Percentiles rank a stretch among this genome's conserved stretches.
phyloP scores from a whole-genome alignment of 169 alveolate species.

The Plasmodium knowlesi region DNA sequence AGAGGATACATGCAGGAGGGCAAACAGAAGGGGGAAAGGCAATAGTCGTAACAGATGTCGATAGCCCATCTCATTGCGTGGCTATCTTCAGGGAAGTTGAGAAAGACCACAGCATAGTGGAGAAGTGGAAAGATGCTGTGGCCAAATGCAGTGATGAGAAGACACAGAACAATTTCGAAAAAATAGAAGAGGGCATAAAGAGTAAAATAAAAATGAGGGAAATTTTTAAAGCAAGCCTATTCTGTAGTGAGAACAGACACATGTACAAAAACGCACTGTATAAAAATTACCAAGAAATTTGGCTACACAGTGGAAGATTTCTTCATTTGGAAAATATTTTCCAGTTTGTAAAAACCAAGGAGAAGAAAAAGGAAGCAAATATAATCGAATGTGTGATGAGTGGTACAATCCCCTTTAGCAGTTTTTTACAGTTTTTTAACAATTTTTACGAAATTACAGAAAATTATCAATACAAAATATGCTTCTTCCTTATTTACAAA shows the following conservation, averaged over 20 bases:
- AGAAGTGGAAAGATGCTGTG: constrained; percentile 2
- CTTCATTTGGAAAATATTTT: constrained; percentile 24
- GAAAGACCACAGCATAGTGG: neutral
- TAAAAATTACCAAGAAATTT: constrained; percentile 26
- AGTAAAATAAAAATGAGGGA: neutral
- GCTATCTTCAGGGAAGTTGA: neutral
- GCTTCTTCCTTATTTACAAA: constrained; percentile 36
- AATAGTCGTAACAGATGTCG: neutral
- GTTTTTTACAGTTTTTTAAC: constrained; percentile 26
- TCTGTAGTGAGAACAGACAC: neutral
- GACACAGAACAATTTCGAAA: neutral
- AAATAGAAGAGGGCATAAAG: neutral
- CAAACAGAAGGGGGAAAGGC: too few species aligned
- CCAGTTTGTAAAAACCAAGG: neutral
- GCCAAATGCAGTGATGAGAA: neutral
- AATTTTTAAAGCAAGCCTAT: constrained; percentile 26
- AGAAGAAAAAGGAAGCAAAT: neutral
- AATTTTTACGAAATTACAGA: constrained; percentile 37
- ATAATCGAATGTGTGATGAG: neutral
- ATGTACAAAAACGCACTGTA: constrained; percentile 26
- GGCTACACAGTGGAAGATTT: constrained; percentile 14
- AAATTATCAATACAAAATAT: constrained; percentile 9
- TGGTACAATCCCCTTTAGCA: neutral
- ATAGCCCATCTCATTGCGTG: neutral
- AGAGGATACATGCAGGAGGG: too few species aligned